Evolutionary conservation across 306 rosid species (phyloP).

Genomic region (Cucumis melo): DNA sequence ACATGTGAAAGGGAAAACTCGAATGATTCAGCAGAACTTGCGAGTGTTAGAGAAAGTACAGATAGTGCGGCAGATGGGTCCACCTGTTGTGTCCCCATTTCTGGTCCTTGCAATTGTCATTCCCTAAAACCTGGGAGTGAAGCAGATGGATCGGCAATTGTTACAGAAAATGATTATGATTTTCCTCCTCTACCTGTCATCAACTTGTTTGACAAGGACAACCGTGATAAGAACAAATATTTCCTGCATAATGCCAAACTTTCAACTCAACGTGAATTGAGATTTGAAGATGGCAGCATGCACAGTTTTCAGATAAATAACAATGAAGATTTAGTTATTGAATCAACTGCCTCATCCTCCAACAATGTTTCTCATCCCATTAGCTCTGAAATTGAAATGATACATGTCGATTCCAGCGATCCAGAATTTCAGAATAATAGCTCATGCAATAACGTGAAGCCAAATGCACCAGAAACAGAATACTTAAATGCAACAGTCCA

Average conservation of each 20-base stretch:
- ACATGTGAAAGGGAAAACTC: constrained; percentile 36
- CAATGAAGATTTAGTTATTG: constrained; percentile 57
- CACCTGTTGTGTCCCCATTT: constrained; percentile 16
- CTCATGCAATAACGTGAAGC: constrained; percentile 23
- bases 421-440: constrained; percentile 18
- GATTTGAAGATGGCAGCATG: constrained; percentile 49
- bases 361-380: constrained; percentile 21
- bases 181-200: constrained; percentile 57
- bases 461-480: constrained; percentile 50
- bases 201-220: constrained; percentile 43
- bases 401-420: constrained; percentile 31
- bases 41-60: constrained; percentile 40
- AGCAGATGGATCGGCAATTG: constrained; percentile 34
- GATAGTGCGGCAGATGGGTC: constrained; percentile 36
- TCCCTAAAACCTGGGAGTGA: constrained; percentile 33
- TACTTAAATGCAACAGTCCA: constrained; percentile 27
- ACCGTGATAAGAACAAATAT: constrained; percentile 24
- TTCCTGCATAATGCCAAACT: constrained; percentile 19
- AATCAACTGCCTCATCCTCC: constrained; percentile 37
- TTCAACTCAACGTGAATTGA: constrained; percentile 20
- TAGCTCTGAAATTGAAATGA: constrained; percentile 48
- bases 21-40: constrained; percentile 36
- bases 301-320: constrained; percentile 62
- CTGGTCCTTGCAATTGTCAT: constrained; percentile 29
- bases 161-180: constrained; percentile 36